These are phyloP conservation scores for Nicotiana noctiflora DNA, from an alignment of 257 asterid species.

Conservation along the genomic window DNA sequence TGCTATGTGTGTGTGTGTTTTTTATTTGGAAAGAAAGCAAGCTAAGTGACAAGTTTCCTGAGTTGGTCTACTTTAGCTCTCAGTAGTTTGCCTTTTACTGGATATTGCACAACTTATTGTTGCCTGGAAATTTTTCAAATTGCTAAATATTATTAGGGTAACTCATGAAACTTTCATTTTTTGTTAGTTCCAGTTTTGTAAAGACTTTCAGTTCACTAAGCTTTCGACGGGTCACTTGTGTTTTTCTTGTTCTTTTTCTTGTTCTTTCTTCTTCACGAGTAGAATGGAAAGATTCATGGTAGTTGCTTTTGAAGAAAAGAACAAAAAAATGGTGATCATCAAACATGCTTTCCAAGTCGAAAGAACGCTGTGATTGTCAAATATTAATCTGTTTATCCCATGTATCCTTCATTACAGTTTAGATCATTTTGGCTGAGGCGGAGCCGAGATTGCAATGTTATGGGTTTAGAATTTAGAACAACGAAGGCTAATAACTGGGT, in stretches of 20 bases:
- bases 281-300: neutral
- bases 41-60: neutral
- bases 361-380: neutral
- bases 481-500: too few relatives aligned
- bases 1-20: neutral
- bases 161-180: neutral
- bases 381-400: neutral
- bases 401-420: neutral
- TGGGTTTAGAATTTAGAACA: too few relatives aligned
- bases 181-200: neutral
- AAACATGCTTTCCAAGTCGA: neutral
- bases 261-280: neutral
- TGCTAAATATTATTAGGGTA: neutral
- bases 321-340: neutral
- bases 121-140: neutral
- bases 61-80: neutral
- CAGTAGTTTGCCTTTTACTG: neutral
- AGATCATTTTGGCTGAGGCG: neutral
- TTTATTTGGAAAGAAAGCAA: neutral
- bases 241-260: neutral
- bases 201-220: neutral
- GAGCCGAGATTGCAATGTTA: too few relatives aligned
- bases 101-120: neutral
- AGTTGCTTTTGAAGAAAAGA: neutral
- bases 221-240: neutral